phyloP scores from a whole-genome alignment of 2,329 filamentous ascomycete genomes.

The Exophiala viscosa region DNA sequence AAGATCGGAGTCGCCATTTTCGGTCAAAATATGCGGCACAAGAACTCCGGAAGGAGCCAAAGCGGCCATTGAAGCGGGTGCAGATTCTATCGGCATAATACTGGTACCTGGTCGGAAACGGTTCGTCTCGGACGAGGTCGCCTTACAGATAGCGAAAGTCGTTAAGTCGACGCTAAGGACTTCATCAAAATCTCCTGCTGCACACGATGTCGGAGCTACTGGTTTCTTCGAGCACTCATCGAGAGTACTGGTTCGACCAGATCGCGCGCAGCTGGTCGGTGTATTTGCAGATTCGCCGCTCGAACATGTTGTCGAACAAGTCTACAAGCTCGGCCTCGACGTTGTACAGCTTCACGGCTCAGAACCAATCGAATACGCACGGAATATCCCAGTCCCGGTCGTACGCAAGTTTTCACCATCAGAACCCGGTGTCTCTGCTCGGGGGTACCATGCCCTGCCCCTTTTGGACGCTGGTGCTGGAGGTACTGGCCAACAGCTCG shows the following conservation, averaged over 20 bases:
- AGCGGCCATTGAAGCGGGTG: constrained; percentile 77
- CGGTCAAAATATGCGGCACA: constrained; percentile 96
- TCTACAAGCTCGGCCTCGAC: constrained; percentile 73
- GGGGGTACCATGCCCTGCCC: constrained; percentile 79
- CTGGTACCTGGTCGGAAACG: constrained; percentile 77
- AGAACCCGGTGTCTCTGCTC: constrained; percentile 65
- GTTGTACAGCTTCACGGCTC: constrained; percentile 88
- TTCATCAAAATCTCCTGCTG: constrained; percentile 29
- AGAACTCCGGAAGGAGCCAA: constrained; percentile 75
- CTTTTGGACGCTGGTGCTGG: constrained; percentile 84
- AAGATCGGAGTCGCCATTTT: constrained; percentile 46
- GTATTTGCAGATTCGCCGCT: constrained; percentile 92
- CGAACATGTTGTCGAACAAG: constrained; percentile 73
- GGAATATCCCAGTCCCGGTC: constrained; percentile 84
- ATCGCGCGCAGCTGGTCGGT: constrained; percentile 75
- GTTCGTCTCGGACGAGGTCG: constrained; percentile 73
- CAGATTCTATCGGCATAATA: constrained; percentile 91
- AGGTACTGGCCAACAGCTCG: constrained; percentile 72
- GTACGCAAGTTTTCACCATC: constrained; percentile 78
- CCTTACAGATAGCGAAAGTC: constrained; percentile 72
- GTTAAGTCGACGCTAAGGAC: constrained; percentile 55
- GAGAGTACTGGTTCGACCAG: constrained; percentile 47
- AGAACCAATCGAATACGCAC: constrained; percentile 89
- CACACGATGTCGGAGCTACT: constrained; percentile 39
- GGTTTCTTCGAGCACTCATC: constrained; percentile 69